These are phyloP conservation scores for Aurifilum marmelostoma DNA, from an alignment of 2,329 filamentous ascomycete species.

Conservation along the genomic window DNA sequence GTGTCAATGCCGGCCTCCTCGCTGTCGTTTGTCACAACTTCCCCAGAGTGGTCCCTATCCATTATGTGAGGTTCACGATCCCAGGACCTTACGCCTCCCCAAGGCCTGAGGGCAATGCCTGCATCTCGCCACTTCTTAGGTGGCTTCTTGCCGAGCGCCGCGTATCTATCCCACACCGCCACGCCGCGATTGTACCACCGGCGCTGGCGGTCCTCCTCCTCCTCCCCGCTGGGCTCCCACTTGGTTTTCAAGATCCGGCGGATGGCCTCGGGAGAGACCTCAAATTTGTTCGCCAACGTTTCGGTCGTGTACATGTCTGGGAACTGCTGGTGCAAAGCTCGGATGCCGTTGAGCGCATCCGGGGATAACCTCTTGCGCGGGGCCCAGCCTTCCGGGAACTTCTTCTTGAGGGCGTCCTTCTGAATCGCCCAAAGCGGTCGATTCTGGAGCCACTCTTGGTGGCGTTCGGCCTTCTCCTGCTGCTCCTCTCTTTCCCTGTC, in stretches of 20 bases:
- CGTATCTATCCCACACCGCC: slow-evolving; percentile 61
- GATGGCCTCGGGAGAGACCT: slow-evolving; percentile 85
- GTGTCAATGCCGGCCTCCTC: slow-evolving; percentile 26
- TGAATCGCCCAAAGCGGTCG: slow-evolving; percentile 69
- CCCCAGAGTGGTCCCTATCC: slow-evolving; percentile 32
- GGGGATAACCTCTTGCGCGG: slow-evolving; percentile 88
- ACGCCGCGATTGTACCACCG: slow-evolving; percentile 66
- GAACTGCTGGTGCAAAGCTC: slow-evolving; percentile 76
- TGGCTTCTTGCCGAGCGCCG: slow-evolving; percentile 64
- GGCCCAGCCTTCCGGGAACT: slow-evolving; percentile 81
- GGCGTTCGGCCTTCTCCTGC: slow-evolving; percentile 35
- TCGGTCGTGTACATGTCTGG: slow-evolving; percentile 76
- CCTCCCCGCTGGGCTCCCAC: slow-evolving; percentile 64
- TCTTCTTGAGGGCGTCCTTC: slow-evolving; percentile 73
- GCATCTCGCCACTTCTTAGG: slow-evolving; percentile 62
- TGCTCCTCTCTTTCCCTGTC: slow-evolving; percentile 36
- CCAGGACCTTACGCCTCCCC: slow-evolving; percentile 1
- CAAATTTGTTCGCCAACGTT: slow-evolving; percentile 75
- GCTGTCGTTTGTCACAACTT: slow-evolving; percentile 37
- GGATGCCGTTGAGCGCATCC: slow-evolving; percentile 88
- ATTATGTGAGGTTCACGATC: background rate
- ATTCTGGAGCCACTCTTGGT: slow-evolving; percentile 30
- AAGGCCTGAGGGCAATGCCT: slow-evolving; percentile 52
- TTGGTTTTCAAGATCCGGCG: slow-evolving; percentile 83
- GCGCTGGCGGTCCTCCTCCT: slow-evolving; percentile 60